Conservation (phyloP, 2,329 filamentous ascomycete species). For the Magnaporthiopsis rhizophila region DNA sequence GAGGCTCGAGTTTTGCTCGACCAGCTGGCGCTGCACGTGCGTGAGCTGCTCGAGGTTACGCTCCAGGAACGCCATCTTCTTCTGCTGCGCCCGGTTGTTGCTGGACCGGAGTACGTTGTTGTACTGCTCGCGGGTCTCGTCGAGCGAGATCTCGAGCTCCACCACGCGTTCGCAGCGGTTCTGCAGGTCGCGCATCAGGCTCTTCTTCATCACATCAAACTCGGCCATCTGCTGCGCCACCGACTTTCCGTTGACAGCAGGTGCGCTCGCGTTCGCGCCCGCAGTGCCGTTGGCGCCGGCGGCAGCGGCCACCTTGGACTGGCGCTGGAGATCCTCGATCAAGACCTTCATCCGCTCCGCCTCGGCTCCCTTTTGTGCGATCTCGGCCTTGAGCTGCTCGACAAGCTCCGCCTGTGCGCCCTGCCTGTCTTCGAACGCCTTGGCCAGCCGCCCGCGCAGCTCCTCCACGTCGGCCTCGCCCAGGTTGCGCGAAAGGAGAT, state of each 20-base stretch:
- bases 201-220: conserved; percentile 99
- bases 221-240: conserved; percentile 97
- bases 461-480: conserved; percentile 73
- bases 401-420: conserved; percentile 65
- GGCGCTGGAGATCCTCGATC: conserved; percentile 71
- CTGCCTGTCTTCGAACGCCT: conserved; percentile 68
- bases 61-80: conserved; percentile 99
- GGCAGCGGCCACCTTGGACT: conserved; percentile 56
- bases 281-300: conserved; percentile 38
- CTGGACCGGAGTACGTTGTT: conserved; percentile 95
- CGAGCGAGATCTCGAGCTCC: conserved; percentile 93
- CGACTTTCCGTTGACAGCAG: conserved; percentile 77
- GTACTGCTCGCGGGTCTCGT: conserved; percentile 97
- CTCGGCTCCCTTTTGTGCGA: conserved; percentile 71
- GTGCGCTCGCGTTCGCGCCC: conserved; percentile 34
- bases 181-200: conserved; percentile 94
- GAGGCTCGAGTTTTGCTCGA: conserved; percentile 92
- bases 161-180: conserved; percentile 98
- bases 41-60: conserved; percentile 97
- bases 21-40: conserved; percentile 91
- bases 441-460: conserved; percentile 70
- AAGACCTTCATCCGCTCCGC: conserved; percentile 72
- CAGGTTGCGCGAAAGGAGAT: conserved; percentile 71
- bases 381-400: conserved; percentile 68
- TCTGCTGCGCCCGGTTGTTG: conserved; percentile 97